Evolutionary conservation across 257 asterid species (phyloP).

Genomic region (Solanum habrochaites): DNA sequence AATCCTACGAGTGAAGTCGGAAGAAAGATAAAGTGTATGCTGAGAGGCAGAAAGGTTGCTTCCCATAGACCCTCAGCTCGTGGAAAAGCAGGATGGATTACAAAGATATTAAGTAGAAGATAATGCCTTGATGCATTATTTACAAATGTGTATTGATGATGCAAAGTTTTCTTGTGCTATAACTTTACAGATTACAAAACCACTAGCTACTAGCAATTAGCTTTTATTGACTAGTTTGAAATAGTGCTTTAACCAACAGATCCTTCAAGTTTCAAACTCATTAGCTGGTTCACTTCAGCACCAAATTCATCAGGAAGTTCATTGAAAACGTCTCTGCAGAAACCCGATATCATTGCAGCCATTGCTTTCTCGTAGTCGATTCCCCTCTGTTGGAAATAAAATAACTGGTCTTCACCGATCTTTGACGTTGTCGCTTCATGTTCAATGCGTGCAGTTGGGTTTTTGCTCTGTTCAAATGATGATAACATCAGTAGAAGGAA

Average conservation of each 20-base stretch:
- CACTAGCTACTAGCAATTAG: neutral
- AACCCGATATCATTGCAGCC: slow-evolving; percentile 97
- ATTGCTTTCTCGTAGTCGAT: slow-evolving; percentile 81
- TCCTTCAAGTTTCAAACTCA: slow-evolving; percentile 95
- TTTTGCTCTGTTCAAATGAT: slow-evolving; percentile 37
- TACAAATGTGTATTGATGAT: neutral
- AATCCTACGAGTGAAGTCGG: neutral
- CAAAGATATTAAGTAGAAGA: neutral
- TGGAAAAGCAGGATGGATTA: neutral
- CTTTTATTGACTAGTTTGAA: neutral
- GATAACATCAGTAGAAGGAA: neutral
- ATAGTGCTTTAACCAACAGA: slow-evolving; percentile 58
- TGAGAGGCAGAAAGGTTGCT: neutral
- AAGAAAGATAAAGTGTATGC: neutral
- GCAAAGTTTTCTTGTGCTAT: neutral
- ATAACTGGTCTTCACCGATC: slow-evolving; percentile 85
- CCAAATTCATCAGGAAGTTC: slow-evolving; percentile 94
- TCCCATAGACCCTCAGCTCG: neutral
- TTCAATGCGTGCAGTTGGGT: slow-evolving; percentile 59
- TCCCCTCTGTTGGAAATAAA: slow-evolving; percentile 94
- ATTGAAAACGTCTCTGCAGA: slow-evolving; percentile 78
- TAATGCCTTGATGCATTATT: neutral
- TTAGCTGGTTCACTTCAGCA: slow-evolving; percentile 86
- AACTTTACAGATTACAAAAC: neutral
- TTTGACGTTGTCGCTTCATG: slow-evolving; percentile 94